Conservation (phyloP, 805 yeast species). For the Tetrapisispora fleetii region DNA sequence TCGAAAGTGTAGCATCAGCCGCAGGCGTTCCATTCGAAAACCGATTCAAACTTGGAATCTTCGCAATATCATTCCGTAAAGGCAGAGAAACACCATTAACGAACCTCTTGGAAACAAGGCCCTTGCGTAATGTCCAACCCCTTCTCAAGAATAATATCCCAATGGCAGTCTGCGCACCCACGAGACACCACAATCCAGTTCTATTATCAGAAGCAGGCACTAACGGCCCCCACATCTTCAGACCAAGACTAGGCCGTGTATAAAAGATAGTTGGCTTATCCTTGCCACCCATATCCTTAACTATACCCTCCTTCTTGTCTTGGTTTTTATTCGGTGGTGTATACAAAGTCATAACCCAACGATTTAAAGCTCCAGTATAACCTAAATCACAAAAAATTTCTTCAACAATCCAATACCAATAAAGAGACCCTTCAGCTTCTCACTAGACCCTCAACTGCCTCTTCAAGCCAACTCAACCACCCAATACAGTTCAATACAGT, state of each 20-base stretch:
- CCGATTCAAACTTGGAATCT: constrained; percentile 27
- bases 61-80: constrained; percentile 22
- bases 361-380: no score
- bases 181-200: constrained; percentile 41
- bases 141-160: constrained; percentile 31
- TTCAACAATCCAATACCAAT: no score
- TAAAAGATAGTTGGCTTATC: constrained; percentile 16
- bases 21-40: constrained; percentile 25
- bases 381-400: no score
- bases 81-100: not conserved
- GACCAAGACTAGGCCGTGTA: constrained; percentile 48
- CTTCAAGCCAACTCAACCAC: no score
- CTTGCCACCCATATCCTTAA: constrained; percentile 1
- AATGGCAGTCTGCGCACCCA: constrained; percentile 43
- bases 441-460: no score
- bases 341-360: constrained; percentile 23
- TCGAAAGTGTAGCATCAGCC: constrained; percentile 10
- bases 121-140: constrained; percentile 10
- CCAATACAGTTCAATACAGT: no score
- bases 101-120: not conserved
- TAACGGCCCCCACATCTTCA: constrained; percentile 58
- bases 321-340: constrained; percentile 12
- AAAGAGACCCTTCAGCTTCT: no score
- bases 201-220: constrained; percentile 64
- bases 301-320: constrained; percentile 10